Conservation (phyloP, 805 yeast species). For the Nakazawaea populi region DNA sequence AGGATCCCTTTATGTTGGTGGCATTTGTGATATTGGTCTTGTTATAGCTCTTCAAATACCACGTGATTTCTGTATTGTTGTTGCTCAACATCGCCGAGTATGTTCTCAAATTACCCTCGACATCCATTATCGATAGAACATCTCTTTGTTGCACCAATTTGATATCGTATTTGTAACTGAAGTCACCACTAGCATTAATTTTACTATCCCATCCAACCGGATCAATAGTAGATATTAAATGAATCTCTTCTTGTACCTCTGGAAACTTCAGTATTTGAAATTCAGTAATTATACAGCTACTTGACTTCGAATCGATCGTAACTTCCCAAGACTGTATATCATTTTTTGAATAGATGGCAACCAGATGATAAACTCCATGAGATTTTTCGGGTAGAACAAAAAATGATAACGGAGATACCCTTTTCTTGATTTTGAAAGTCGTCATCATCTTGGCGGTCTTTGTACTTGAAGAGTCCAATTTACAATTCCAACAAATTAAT, state of each 20-base stretch:
- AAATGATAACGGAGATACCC: conserved; percentile 19
- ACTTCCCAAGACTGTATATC: conserved; percentile 37
- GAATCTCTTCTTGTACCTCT: conserved; percentile 27
- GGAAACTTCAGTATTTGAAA: conserved; percentile 35
- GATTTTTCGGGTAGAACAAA: conserved; percentile 29
- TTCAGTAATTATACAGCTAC: conserved; percentile 18
- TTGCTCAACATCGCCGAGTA: conserved; percentile 34
- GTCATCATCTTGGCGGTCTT: conserved; percentile 12
- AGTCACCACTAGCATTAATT: conserved; percentile 10
- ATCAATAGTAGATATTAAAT: conserved; percentile 53
- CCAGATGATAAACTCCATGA: conserved; percentile 32
- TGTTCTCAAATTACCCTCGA: conserved; percentile 40
- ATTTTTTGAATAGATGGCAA: conserved; percentile 41
- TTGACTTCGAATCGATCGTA: conserved; percentile 6
- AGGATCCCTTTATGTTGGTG: conserved; percentile 61
- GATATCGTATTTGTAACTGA: conserved; percentile 6
- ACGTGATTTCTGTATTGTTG: conserved; percentile 27
- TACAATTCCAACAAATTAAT: conserved; percentile 61
- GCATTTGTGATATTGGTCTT: conserved; percentile 52
- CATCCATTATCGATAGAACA: conserved; percentile 55
- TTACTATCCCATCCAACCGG: conserved; percentile 51
- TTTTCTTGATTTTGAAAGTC: not conserved
- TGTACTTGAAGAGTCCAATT: conserved; percentile 18
- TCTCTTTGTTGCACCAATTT: conserved; percentile 27
- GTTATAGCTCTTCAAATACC: conserved; percentile 48